Evolutionary conservation across 192 early-diverging fungal species (phyloP).

Genomic region (Phlyctochytrium arcticum): DNA sequence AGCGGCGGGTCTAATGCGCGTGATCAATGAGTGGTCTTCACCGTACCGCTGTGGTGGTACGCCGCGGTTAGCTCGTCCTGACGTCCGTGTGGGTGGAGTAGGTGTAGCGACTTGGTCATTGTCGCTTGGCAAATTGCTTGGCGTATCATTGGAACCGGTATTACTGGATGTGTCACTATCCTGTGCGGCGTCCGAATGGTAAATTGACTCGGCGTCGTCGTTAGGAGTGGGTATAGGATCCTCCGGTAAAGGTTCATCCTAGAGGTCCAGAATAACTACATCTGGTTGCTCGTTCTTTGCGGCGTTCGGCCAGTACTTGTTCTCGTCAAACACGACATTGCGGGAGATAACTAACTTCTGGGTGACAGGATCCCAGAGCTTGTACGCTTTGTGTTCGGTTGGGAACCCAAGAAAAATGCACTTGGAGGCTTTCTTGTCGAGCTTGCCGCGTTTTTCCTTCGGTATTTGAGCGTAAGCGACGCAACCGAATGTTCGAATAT

Average conservation of each 20-base stretch:
- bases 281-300: background rate
- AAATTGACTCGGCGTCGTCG: background rate
- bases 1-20: no score
- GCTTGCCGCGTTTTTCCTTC: background rate
- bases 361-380: background rate
- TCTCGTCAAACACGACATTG: background rate
- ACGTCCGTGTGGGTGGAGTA: no score
- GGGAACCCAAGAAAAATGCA: background rate
- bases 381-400: background rate
- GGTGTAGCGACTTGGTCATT: no score
- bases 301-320: background rate
- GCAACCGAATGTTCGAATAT: background rate
- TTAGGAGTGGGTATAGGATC: no score
- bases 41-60: no score
- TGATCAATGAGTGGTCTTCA: no score
- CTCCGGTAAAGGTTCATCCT: no score
- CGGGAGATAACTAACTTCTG: background rate
- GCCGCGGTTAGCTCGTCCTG: no score
- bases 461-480: constrained; percentile 9
- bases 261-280: no score
- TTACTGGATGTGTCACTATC: background rate
- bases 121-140: no score
- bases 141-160: no score
- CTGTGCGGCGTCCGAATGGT: background rate
- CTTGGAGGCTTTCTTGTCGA: constrained; percentile 3